These are phyloP conservation scores for Ceratocystis ficicola DNA, from an alignment of 2,329 filamentous ascomycete genomes.

Conservation along the genomic window DNA sequence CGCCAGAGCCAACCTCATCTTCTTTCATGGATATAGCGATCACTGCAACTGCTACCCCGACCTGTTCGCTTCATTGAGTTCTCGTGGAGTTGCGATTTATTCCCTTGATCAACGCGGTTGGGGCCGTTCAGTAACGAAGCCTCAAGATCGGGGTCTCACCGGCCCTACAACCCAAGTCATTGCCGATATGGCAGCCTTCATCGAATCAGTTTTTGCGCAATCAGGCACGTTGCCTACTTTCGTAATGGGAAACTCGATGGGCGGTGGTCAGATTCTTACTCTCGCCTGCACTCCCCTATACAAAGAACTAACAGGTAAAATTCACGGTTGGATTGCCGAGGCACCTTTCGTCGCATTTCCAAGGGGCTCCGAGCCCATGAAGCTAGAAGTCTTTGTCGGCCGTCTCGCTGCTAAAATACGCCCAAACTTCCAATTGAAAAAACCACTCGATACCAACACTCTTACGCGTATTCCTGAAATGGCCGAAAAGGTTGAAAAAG, in stretches of 20 bases:
- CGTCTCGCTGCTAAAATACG: constrained; percentile 55
- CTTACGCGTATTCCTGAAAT: constrained; percentile 57
- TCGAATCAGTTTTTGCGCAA: constrained; percentile 40
- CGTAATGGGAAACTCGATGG: constrained; percentile 85
- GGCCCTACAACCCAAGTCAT: constrained; percentile 63
- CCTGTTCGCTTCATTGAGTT: constrained; percentile 59
- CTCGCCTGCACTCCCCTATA: constrained; percentile 41
- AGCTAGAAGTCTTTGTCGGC: constrained; percentile 52
- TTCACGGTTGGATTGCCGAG: constrained; percentile 65
- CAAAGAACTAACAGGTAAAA: constrained; percentile 42
- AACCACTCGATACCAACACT: constrained; percentile 51
- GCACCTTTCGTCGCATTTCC: constrained; percentile 68
- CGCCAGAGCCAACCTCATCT: constrained; percentile 59
- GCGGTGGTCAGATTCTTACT: constrained; percentile 63
- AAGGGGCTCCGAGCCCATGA: constrained; percentile 49
- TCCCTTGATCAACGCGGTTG: constrained; percentile 81
- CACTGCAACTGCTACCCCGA: constrained; percentile 65
- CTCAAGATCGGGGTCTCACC: constrained; percentile 55
- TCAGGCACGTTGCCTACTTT: constrained; percentile 55
- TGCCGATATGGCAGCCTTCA: constrained; percentile 64
- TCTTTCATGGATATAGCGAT: constrained; percentile 85
- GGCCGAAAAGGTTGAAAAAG: constrained; percentile 47
- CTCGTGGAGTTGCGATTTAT: constrained; percentile 60
- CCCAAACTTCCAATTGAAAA: constrained; percentile 54
- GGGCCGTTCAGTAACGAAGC: constrained; percentile 57